Evolutionary conservation across 2,329 filamentous ascomycete species (phyloP).

Genomic region (Fusarium albosuccineum): DNA sequence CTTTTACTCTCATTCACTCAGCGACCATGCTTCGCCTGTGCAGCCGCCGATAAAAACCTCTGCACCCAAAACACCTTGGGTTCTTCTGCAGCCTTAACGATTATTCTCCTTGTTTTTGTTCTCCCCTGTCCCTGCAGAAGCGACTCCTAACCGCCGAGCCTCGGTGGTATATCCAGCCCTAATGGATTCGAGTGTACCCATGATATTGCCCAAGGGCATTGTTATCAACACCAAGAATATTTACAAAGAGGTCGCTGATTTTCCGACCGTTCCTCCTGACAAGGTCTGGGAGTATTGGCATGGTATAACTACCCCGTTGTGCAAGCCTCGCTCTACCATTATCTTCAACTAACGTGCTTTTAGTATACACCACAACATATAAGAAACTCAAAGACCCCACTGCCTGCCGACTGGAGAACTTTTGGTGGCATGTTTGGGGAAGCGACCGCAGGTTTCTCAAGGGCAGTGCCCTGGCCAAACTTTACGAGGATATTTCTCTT

Average conservation of each 20-base stretch:
- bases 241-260: constrained; percentile 67
- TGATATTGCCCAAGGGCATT: constrained; percentile 69
- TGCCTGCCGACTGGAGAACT: constrained; percentile 72
- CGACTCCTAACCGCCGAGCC: constrained; percentile 16
- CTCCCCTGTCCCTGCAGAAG: constrained; percentile 1
- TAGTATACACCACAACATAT: constrained; percentile 72
- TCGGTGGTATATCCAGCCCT: constrained; percentile 16
- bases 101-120: constrained; percentile 1
- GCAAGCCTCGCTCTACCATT: constrained; percentile 3
- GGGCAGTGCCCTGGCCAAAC: constrained; percentile 65
- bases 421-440: constrained; percentile 76
- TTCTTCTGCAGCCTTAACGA: constrained; percentile 26
- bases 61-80: constrained; percentile 22
- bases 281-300: constrained; percentile 70
- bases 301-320: constrained; percentile 56
- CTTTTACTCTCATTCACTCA: constrained; percentile 12
- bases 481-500: constrained; percentile 70
- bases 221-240: constrained; percentile 66
- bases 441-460: constrained; percentile 67
- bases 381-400: constrained; percentile 72
- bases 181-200: constrained; percentile 55
- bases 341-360: constrained; percentile 19
- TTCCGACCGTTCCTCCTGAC: constrained; percentile 63
- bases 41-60: constrained; percentile 33
- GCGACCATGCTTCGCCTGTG: constrained; percentile 42